phyloP scores from a whole-genome alignment of 2,329 filamentous ascomycete species.

The Zymoseptoria ardabiliae region DNA sequence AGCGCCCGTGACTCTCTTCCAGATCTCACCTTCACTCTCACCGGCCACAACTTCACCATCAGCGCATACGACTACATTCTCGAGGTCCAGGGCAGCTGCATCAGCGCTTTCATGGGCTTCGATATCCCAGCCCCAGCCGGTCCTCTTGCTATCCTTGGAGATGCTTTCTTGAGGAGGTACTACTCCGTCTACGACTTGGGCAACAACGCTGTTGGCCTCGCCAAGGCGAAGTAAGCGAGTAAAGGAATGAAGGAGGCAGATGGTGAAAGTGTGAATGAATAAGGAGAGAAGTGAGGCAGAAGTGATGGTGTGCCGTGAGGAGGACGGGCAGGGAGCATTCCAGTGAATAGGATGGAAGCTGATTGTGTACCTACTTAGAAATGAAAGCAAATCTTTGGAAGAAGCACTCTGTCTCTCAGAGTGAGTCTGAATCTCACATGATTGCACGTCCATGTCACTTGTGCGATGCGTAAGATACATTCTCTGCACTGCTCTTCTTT shows the following conservation, averaged over 20 bases:
- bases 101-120: conserved; percentile 97
- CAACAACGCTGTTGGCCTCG: conserved; percentile 80
- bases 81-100: conserved; percentile 89
- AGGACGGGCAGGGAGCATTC: neutral
- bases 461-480: too few species aligned
- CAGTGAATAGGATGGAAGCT: neutral
- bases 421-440: too few species aligned
- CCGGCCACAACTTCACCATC: conserved; percentile 90
- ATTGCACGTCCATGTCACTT: too few species aligned
- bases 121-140: conserved; percentile 74
- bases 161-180: conserved; percentile 72
- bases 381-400: neutral
- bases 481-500: too few species aligned
- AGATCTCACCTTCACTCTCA: conserved; percentile 84
- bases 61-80: conserved; percentile 87
- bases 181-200: conserved; percentile 97
- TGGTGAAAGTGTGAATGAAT: neutral
- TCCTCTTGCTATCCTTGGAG: conserved; percentile 88
- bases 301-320: too few species aligned
- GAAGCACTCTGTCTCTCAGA: neutral
- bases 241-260: neutral
- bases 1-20: conserved; percentile 73
- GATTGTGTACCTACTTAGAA: neutral
- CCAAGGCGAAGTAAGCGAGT: conserved; percentile 61
- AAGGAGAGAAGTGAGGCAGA: neutral